Evolutionary conservation across 192 early-diverging fungal species (phyloP).

Genomic region (Funneliformis geosporum): DNA sequence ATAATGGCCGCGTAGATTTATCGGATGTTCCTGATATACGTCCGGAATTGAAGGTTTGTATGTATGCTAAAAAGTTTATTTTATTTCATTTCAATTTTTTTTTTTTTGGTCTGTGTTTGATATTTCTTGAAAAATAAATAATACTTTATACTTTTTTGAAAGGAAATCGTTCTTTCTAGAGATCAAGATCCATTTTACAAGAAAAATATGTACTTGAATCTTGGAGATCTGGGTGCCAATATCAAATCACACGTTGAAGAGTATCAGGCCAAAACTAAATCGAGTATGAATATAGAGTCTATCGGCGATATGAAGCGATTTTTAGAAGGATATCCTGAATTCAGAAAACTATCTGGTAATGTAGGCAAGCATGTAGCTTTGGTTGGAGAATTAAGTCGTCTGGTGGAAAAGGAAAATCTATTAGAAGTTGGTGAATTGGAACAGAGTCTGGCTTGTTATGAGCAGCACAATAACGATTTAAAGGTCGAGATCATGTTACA

Average conservation of each 20-base stretch:
- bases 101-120: background rate
- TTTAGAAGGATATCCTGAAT: slow-evolving; percentile 98
- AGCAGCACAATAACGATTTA: slow-evolving; percentile 83
- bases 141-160: background rate
- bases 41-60: slow-evolving; percentile 73
- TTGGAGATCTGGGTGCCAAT: slow-evolving; percentile 91
- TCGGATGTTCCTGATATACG: slow-evolving; percentile 78
- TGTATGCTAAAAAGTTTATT: slow-evolving; percentile 19
- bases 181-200: slow-evolving; percentile 94
- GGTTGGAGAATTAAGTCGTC: slow-evolving; percentile 91
- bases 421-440: slow-evolving; percentile 92
- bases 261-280: slow-evolving; percentile 91
- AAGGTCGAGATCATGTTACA: slow-evolving; percentile 53
- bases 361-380: slow-evolving; percentile 97
- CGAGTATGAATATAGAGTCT: slow-evolving; percentile 88
- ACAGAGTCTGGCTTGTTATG: slow-evolving; percentile 88
- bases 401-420: slow-evolving; percentile 71
- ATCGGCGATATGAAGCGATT: slow-evolving; percentile 99
- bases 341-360: slow-evolving; percentile 93
- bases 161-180: slow-evolving; percentile 88
- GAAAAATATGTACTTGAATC: slow-evolving; percentile 86
- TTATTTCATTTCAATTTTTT: too few species aligned
- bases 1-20: slow-evolving; percentile 91
- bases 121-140: background rate
- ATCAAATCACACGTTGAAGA: slow-evolving; percentile 95